Percentiles rank a stretch among this genome's conserved stretches.
Conservation (phyloP, 257 asterid species). For the Ophiorrhiza pumila region DNA sequence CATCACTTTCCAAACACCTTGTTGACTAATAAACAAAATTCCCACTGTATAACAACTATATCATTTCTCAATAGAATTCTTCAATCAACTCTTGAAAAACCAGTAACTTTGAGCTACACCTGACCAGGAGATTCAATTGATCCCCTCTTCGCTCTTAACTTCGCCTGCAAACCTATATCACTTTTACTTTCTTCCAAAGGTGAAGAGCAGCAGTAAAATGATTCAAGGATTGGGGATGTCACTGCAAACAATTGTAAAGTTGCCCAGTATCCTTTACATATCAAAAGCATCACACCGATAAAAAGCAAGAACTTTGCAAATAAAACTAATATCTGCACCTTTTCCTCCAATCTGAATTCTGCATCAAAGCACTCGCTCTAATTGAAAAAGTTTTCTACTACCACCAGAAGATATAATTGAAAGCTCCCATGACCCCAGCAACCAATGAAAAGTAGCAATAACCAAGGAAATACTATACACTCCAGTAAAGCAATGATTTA, state of each 20-base stretch:
- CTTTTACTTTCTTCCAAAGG: background rate
- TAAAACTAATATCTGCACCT: conserved; percentile 16
- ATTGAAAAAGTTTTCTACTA: conserved; percentile 22
- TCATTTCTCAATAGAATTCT: background rate
- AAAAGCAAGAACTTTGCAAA: conserved; percentile 12
- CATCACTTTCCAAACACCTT: background rate
- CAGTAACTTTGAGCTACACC: background rate
- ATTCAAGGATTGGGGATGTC: background rate
- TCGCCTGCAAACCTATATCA: background rate
- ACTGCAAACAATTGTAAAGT: background rate
- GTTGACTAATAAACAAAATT: background rate
- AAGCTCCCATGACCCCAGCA: conserved; percentile 40
- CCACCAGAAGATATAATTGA: conserved; percentile 22
- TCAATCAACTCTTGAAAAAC: background rate
- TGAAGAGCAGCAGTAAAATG: background rate
- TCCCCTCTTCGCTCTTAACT: background rate
- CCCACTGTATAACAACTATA: background rate
- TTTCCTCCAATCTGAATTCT: conserved; percentile 21
- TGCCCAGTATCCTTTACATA: background rate
- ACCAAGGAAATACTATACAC: conserved; percentile 15
- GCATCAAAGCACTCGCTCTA: conserved; percentile 30
- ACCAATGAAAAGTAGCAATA: conserved; percentile 19
- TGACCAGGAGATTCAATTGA: background rate
- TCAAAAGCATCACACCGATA: conserved; percentile 2
- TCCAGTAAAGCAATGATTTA: conserved; percentile 28